phyloP scores from a whole-genome alignment of 169 alveolate species.

The Eimeria necatrix region DNA sequence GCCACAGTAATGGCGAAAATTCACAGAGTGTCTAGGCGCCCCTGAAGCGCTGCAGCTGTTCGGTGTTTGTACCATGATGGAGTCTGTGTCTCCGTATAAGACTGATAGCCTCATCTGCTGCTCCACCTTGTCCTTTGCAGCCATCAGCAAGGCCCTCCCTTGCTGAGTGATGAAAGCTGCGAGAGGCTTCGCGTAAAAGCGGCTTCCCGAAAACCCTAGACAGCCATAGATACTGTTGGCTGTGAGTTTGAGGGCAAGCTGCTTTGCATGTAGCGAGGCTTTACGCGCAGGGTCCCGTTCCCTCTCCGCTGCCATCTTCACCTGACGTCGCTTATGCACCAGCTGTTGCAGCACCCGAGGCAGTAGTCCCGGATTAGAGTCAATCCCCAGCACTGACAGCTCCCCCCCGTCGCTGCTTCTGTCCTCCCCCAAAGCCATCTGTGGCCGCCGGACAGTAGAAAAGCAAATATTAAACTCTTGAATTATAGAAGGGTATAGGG shows the following conservation, averaged over 20 bases:
- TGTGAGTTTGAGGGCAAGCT: conserved; percentile 97
- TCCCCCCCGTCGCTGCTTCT: conserved; percentile 20
- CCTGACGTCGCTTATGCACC: conserved; percentile 93
- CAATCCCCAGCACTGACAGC: conserved; percentile 37
- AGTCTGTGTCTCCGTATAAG: conserved; percentile 99
- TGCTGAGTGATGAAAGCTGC: conserved; percentile 98
- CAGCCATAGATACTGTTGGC: conserved; percentile 99
- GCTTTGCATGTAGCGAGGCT: conserved; percentile 94
- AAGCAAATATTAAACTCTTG: conserved; percentile 99
- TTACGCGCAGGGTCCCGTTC: conserved; percentile 90
- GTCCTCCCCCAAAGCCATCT: conserved; percentile 46
- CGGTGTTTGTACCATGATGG: conserved; percentile 95
- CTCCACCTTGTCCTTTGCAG: conserved; percentile 96
- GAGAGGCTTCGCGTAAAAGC: conserved; percentile 98
- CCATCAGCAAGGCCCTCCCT: conserved; percentile 93
- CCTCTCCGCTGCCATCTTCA: conserved; percentile 89
- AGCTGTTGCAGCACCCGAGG: conserved; percentile 85
- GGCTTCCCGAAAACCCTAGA: conserved; percentile 97
- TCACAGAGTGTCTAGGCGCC: neutral
- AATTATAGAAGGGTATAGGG: conserved; percentile 99
- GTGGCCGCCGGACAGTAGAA: conserved; percentile 95
- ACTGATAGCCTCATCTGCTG: conserved; percentile 94
- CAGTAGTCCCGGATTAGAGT: conserved; percentile 80
- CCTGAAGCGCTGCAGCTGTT: conserved; percentile 80
- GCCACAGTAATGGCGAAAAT: neutral